Conservation (phyloP, 345 rosid species). For the Passiflora organensis region DNA sequence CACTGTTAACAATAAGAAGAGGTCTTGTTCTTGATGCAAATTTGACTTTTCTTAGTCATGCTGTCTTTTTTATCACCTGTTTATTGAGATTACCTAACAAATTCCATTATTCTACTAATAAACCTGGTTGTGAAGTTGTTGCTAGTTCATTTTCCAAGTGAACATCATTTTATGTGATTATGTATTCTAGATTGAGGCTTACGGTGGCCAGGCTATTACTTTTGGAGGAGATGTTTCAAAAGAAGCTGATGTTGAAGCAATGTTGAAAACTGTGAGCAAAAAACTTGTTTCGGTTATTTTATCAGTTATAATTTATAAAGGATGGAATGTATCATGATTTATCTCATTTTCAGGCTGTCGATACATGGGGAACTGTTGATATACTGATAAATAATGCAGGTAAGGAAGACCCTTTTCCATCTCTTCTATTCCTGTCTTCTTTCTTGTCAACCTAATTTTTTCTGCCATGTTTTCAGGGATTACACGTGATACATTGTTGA, state of each 20-base stretch:
- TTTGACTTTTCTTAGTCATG: neutral
- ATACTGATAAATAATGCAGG: conserved; percentile 96
- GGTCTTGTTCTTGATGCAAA: too few species aligned
- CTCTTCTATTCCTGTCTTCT: neutral
- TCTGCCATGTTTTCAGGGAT: conserved; percentile 49
- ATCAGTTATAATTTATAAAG: neutral
- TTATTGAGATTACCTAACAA: too few species aligned
- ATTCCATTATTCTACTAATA: neutral
- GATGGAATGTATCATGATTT: conserved; percentile 7
- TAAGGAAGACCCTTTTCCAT: conserved; percentile 15
- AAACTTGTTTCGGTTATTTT: conserved; percentile 9
- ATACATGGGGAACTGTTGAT: conserved; percentile 95
- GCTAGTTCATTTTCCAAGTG: conserved; percentile 7
- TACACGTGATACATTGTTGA: conserved; percentile 74
- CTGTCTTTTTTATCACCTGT: neutral
- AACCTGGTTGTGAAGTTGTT: neutral
- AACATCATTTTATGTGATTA: conserved; percentile 3
- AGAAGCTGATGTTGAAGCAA: conserved; percentile 82
- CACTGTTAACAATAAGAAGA: too few species aligned
- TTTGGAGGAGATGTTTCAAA: conserved; percentile 97
- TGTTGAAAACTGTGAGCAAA: conserved; percentile 84
- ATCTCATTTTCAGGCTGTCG: conserved; percentile 60
- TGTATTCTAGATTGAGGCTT: conserved; percentile 69
- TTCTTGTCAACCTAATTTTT: neutral
- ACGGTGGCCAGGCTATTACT: conserved; percentile 86